Evolutionary conservation across 1,284 basidiomycete genomes (phyloP), one percentile per base, ranked within the genome.

Genomic region (Fomitopsis pinicola): DNA sequence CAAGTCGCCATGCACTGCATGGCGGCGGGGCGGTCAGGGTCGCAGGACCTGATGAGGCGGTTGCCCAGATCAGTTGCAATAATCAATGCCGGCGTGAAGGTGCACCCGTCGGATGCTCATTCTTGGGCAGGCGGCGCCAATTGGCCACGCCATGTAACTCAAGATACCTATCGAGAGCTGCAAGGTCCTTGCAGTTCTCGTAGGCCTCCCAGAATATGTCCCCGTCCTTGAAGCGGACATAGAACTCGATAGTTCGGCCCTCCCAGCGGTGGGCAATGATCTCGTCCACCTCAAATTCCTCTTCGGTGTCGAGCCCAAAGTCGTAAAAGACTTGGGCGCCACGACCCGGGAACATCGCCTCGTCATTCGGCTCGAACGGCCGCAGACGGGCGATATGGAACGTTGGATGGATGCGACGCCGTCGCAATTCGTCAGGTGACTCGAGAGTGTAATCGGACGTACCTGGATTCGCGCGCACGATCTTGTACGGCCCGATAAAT

Each of bases 151-250:
- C 54, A 7, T 55, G 54, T 26, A 71, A 55, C 15, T 67, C 62
- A 2, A 72, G 62, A 59, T 75, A 75, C 17, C 59, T 19, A 30
- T 73, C 69, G 1, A 74, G 57, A 0, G 68, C 71, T 22, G 59
- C 57, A 1, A 73, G 61, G 0, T 71, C 67, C n/a, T 66, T 63
- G 50, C 66, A 63, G 12, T 62, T 46, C 0, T 14, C 44, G 4
- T 58, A 61, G 2, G 64, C 64, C 57, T 76, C 74, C 74, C 74
- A 75, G 0, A 72, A 72, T 0, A 60, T 63, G 48, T 75, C 70
- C 0, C 77, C 77, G 0, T 70, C 44, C 14, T 65, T 67, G 73
- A 77, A 80, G n/a, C 62, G 54, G 0, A 79, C 64, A n/a, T 75
- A 62, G 59, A 78, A 78, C 3, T 67, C 15, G 0, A 72, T 46